Conservation (phyloP, 768 basidiomycete species). For the Aureoboletus auriporus region DNA sequence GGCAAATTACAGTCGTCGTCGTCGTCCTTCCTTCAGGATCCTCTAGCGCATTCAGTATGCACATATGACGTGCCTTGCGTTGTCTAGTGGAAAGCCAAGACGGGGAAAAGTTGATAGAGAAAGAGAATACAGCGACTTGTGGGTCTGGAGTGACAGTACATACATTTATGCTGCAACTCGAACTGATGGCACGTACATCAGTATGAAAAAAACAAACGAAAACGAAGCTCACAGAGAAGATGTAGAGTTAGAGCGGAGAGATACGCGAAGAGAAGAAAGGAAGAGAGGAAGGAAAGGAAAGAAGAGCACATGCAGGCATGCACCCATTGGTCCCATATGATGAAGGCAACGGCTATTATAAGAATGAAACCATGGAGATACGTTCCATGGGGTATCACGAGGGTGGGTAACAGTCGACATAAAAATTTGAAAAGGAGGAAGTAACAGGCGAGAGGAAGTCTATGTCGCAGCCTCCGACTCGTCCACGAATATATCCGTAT, state of each 20-base stretch:
- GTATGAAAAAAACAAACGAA: conserved; percentile 1
- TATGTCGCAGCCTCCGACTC: conserved; percentile 53
- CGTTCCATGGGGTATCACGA: conserved; percentile 24
- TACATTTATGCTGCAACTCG: conserved; percentile 11
- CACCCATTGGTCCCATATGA: conserved; percentile 2
- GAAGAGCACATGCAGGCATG: not conserved
- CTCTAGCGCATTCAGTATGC: too few species aligned
- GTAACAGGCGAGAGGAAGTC: not conserved
- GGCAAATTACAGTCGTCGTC: too few species aligned
- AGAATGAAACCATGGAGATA: conserved; percentile 9
- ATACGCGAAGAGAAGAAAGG: not conserved
- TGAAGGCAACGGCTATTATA: conserved; percentile 4
- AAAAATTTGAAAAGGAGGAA: not conserved
- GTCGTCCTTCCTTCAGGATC: too few species aligned
- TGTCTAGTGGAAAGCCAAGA: too few species aligned
- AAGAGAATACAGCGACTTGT: too few species aligned
- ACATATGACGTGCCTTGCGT: too few species aligned
- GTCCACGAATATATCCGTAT: conserved; percentile 95
- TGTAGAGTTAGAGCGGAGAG: too few species aligned
- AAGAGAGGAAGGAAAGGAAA: not conserved
- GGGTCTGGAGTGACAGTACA: conserved; percentile 9
- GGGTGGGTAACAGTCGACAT: conserved; percentile 20
- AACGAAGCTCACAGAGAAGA: not conserved
- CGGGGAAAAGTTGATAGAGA: too few species aligned
- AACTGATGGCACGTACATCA: conserved; percentile 16